These are phyloP conservation scores for Spathaspora arborariae DNA, from an alignment of 805 yeast species.

Conservation along the genomic window DNA sequence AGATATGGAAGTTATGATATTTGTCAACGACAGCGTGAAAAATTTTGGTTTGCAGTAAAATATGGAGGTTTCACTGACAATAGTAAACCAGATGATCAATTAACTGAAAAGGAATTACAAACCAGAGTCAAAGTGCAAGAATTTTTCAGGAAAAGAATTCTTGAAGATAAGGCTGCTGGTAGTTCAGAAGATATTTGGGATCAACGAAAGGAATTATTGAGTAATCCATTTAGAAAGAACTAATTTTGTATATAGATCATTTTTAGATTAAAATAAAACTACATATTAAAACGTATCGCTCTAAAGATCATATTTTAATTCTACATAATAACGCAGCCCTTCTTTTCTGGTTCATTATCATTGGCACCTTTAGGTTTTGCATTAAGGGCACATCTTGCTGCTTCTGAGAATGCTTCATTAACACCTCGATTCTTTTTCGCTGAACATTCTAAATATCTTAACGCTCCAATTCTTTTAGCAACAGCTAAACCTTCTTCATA, in stretches of 20 bases:
- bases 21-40: slow-evolving; percentile 67
- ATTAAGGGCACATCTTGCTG: slow-evolving; percentile 92
- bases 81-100: slow-evolving; percentile 14
- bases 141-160: slow-evolving; percentile 62
- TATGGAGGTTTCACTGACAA: slow-evolving; percentile 36
- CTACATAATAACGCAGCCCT: slow-evolving; percentile 39
- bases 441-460: slow-evolving; percentile 92
- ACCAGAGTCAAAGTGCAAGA: slow-evolving; percentile 53
- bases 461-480: slow-evolving; percentile 90
- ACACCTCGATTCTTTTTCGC: slow-evolving; percentile 97
- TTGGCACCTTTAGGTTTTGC: slow-evolving; percentile 79
- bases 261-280: neutral
- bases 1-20: slow-evolving; percentile 74
- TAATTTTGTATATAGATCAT: neutral
- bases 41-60: slow-evolving; percentile 75
- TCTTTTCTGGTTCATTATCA: slow-evolving; percentile 42
- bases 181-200: slow-evolving; percentile 88
- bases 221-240: slow-evolving; percentile 33
- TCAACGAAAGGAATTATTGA: slow-evolving; percentile 29
- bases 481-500: slow-evolving; percentile 93
- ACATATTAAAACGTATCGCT: neutral
- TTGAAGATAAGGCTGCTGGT: slow-evolving; percentile 61
- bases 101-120: slow-evolving; percentile 43
- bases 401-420: slow-evolving; percentile 98
- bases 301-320: neutral